phyloP scores from a whole-genome alignment of 371 early-diverging fungal species.

The Parasitella parasitica region DNA sequence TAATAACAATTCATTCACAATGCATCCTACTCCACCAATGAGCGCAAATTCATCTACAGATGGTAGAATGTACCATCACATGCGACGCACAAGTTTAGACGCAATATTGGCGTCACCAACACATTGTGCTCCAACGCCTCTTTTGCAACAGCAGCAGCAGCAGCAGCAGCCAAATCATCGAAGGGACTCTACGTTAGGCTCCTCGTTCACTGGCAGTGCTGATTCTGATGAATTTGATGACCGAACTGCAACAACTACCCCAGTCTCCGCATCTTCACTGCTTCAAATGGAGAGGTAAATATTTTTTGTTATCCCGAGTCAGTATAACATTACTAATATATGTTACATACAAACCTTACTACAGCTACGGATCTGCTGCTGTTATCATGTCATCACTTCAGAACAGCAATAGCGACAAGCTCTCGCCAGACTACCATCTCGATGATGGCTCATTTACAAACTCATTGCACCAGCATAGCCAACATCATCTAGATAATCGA shows the following conservation, averaged over 20 bases:
- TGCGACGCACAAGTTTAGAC: conserved; percentile 37
- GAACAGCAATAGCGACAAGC: conserved; percentile 8
- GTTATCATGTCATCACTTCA: conserved; percentile 21
- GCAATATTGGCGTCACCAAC: conserved; percentile 31
- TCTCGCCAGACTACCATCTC: conserved; percentile 18
- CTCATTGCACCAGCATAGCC: neutral
- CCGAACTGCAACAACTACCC: conserved; percentile 15
- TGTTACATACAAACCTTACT: conserved; percentile 11
- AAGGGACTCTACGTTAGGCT: conserved; percentile 23
- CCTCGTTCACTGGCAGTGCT: conserved; percentile 28
- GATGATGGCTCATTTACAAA: conserved; percentile 12
- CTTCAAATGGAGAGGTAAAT: conserved; percentile 36
- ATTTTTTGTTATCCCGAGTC: conserved; percentile 16
- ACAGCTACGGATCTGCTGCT: conserved; percentile 14
- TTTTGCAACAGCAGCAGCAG: conserved; percentile 20
- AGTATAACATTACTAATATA: neutral
- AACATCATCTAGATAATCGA: conserved; percentile 3
- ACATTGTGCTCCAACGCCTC: conserved; percentile 14
- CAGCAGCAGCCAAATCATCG: conserved; percentile 11
- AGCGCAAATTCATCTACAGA: conserved; percentile 23
- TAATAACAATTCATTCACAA: neutral
- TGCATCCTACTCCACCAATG: conserved; percentile 27
- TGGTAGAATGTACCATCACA: conserved; percentile 7
- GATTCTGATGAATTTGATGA: conserved; percentile 26
- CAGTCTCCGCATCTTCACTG: conserved; percentile 22